Evolutionary conservation across 768 basidiomycete genomes (phyloP), one percentile per base, ranked within the genome.

Genomic region (Exidia glandulosa): DNA sequence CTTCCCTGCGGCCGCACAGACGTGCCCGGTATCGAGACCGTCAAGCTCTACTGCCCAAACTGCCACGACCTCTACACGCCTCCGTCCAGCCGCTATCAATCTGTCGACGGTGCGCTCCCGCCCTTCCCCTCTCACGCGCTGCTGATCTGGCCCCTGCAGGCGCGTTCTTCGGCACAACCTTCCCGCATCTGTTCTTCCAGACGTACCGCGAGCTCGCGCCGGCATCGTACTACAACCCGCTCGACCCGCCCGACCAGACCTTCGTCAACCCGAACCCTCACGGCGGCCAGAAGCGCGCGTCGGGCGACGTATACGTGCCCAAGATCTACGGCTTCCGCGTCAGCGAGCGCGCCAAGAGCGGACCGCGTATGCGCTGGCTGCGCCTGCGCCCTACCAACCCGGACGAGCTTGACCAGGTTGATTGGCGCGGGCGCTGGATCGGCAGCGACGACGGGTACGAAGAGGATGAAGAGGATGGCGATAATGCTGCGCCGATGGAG

Each of bases 151-250:
- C 10, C n/a, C 41, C 56, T 32, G 34, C 60, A 97, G 94, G 95
- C 63, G 96, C 96, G 12, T 99, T 97, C 76, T 99, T 99, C 76
- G 96, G 96, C 25, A 98, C 95, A 0, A 97, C 95, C n/a, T 99
- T 99, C 72, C 80, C 94, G 1, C 94, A 97, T 68, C 79, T 99
- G 29, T 95, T 98, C 76, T 98, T 98, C 81, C 94, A 98, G 70
- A 94, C 90, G 63, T 98, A 95, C 75, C 89, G 90, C 29, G 93
- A 95, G 70, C 81, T 94, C n/a, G 85, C 91, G 9, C 90, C 94
- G 0, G 90, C 92, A 29, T 92, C 94, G 2, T 97, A 93, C 75
- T 94, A 84, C 82, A 90, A 88, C 64, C 80, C 84, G 75, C 5
- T 76, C 79, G 13, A 73, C 81, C 2, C 79, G 81, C 14, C 77